Conservation (phyloP, 169 alveolate genomes). For the Besnoitia besnoiti region DNA sequence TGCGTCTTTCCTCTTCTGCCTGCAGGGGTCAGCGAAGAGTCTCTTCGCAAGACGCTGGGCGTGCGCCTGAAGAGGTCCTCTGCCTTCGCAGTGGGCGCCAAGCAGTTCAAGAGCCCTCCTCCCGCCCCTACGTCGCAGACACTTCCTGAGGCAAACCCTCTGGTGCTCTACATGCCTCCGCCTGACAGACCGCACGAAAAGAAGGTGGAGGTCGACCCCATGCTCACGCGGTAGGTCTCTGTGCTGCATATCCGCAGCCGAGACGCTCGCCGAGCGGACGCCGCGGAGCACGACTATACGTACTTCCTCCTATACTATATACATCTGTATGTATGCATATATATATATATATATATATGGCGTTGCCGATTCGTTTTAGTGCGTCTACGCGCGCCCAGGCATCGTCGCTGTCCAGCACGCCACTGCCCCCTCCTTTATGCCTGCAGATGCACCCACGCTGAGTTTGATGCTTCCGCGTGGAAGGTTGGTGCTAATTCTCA, state of each 20-base stretch:
- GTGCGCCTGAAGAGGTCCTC: slow-evolving; percentile 72
- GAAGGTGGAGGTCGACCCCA: slow-evolving; percentile 79
- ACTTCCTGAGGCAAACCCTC: slow-evolving; percentile 66
- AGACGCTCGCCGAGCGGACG: background rate
- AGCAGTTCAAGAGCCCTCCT: slow-evolving; percentile 66
- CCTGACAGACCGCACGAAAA: slow-evolving; percentile 72
- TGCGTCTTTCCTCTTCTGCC: too few species aligned
- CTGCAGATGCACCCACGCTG: too few species aligned
- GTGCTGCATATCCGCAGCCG: background rate
- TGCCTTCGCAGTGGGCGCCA: slow-evolving; percentile 61
- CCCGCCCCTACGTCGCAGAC: slow-evolving; percentile 38
- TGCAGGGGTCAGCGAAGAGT: slow-evolving; percentile 76
- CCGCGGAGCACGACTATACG: background rate
- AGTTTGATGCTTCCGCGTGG: background rate
- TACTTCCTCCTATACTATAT: too few species aligned
- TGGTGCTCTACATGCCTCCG: slow-evolving; percentile 78
- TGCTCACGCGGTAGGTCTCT: slow-evolving; percentile 76
- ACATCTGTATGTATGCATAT: background rate
- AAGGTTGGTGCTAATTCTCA: background rate
- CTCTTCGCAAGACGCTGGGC: slow-evolving; percentile 82
- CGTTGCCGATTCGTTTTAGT: too few species aligned
- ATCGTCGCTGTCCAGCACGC: too few species aligned
- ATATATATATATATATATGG: background rate
- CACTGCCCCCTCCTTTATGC: too few species aligned
- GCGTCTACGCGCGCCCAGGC: too few species aligned